Evolutionary conservation across 169 alveolate genomes (phyloP).

Genomic region (Eimeria maxima): DNA sequence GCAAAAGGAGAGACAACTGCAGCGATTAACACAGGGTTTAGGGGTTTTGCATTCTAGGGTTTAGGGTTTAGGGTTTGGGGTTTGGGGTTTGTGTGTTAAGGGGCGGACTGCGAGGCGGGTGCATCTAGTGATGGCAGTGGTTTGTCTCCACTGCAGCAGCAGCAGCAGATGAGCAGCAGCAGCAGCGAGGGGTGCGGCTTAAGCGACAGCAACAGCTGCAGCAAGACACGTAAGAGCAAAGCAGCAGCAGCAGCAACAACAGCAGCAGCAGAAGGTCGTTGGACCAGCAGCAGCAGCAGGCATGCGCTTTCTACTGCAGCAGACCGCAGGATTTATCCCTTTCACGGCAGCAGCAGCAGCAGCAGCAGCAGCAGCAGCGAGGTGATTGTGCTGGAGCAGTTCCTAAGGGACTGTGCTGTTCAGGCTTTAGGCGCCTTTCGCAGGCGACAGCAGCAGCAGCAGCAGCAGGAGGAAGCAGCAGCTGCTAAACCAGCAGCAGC

Average conservation of each 20-base stretch:
- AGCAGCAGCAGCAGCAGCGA: slow-evolving; percentile 47
- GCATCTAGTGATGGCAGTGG: background rate
- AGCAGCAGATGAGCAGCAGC: slow-evolving; percentile 2
- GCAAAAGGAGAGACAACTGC: background rate
- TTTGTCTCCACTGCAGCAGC: slow-evolving; percentile 6
- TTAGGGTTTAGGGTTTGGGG: background rate
- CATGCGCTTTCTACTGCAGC: background rate
- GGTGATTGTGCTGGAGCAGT: background rate
- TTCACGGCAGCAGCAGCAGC: background rate
- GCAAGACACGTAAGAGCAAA: background rate
- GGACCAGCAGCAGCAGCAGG: slow-evolving; percentile 32
- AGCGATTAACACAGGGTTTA: background rate
- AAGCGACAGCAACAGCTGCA: slow-evolving; percentile 1
- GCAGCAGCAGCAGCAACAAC: background rate
- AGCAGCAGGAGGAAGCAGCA: too few relatives aligned
- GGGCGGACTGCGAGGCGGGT: slow-evolving; percentile 1
- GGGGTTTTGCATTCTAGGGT: background rate
- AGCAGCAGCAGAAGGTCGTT: slow-evolving; percentile 43
- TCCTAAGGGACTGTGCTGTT: background rate
- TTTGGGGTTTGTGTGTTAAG: background rate
- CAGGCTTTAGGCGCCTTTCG: background rate
- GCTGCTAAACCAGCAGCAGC: background rate
- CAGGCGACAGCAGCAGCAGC: slow-evolving; percentile 30
- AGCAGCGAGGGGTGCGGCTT: background rate
- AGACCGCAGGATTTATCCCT: background rate